Conservation (phyloP, 345 rosid genomes). For the Euphorbia peplus region DNA sequence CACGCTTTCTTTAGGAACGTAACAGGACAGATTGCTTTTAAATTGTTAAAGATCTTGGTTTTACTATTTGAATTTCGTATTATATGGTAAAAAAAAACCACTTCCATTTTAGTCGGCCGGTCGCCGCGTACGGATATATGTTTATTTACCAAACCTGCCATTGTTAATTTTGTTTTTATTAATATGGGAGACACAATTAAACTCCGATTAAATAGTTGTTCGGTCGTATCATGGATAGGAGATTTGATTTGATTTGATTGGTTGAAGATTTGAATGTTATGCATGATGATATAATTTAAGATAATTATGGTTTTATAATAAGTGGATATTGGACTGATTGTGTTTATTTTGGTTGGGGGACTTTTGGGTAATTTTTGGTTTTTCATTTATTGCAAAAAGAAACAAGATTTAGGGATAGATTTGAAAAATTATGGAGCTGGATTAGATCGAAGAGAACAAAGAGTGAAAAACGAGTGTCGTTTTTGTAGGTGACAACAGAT, state of each 20-base stretch:
- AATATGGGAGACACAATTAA: background rate
- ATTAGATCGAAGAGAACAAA: conserved; percentile 10
- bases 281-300: too few species aligned
- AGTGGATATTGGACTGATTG: conserved; percentile 7
- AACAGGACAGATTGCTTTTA: too few species aligned
- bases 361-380: background rate
- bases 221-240: background rate
- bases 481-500: conserved; percentile 89
- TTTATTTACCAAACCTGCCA: background rate
- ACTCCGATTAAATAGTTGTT: background rate
- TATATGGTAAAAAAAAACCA: too few species aligned
- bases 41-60: background rate
- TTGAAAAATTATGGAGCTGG: conserved; percentile 14
- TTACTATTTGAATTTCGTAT: too few species aligned
- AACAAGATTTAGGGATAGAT: background rate
- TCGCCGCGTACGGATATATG: conserved; percentile 25
- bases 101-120: background rate
- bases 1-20: too few species aligned
- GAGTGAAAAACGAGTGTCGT: conserved; percentile 25
- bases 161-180: too few species aligned
- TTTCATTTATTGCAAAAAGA: background rate
- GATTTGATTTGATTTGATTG: too few species aligned
- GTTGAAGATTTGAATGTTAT: too few species aligned
- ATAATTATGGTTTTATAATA: background rate
- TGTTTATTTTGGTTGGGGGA: conserved; percentile 10